Evolutionary conservation across 2,329 filamentous ascomycete species (phyloP).

Genomic region (Aspergillus novoparasiticus): DNA sequence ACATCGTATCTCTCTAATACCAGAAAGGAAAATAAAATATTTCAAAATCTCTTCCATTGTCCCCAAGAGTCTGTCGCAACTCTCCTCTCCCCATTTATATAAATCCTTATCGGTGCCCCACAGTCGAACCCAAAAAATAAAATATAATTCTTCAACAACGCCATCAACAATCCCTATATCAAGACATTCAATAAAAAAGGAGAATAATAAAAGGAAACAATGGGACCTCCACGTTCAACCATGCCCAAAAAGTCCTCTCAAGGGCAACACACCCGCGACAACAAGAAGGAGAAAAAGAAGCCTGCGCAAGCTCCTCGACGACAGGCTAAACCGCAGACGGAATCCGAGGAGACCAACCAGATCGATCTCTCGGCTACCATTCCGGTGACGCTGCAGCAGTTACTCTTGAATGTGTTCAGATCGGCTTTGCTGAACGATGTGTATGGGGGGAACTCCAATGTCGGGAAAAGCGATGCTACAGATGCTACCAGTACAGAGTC

Average conservation of each 20-base stretch:
- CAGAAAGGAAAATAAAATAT: background rate
- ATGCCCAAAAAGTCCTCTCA: conserved; percentile 8
- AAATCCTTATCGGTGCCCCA: background rate
- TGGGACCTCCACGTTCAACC: conserved; percentile 12
- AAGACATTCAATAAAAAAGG: background rate
- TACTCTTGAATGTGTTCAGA: conserved; percentile 72
- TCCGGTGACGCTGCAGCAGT: conserved; percentile 64
- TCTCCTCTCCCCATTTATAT: background rate
- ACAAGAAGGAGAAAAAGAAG: conserved; percentile 17
- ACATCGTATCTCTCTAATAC: background rate
- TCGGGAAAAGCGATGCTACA: background rate
- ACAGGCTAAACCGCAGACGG: conserved; percentile 5
- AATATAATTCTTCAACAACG: background rate
- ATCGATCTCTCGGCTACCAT: conserved; percentile 37
- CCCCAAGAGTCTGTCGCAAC: background rate
- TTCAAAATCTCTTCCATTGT: background rate
- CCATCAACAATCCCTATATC: background rate
- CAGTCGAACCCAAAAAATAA: background rate
- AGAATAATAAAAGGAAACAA: conserved; percentile 7
- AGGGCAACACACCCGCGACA: conserved; percentile 1
- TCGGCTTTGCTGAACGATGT: conserved; percentile 61
- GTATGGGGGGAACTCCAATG: conserved; percentile 2
- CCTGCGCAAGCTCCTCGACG: conserved; percentile 9
- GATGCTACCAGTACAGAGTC: background rate
- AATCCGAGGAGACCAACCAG: conserved; percentile 8